Conservation (phyloP, 129 eudicot species). For the Tagetes patula region DNA sequence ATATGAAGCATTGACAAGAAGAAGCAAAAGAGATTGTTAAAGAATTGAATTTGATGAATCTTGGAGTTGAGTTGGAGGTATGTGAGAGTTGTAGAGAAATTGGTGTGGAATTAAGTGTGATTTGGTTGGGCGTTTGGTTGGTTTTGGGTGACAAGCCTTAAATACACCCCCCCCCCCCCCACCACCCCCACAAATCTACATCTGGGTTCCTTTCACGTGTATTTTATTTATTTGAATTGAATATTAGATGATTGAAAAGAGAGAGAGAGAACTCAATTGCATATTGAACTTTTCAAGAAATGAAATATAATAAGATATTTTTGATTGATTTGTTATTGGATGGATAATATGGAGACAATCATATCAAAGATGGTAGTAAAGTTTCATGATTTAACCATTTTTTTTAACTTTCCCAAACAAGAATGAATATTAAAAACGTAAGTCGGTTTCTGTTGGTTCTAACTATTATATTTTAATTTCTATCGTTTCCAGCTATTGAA, state of each 20-base stretch:
- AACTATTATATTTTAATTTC: background rate
- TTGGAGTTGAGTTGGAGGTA: constrained; percentile 22
- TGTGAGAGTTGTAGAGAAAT: constrained; percentile 20
- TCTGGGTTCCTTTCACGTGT: constrained; percentile 14
- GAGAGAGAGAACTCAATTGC: background rate
- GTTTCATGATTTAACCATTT: background rate
- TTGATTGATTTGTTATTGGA: background rate
- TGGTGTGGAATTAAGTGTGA: constrained; percentile 33
- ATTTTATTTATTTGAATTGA: constrained; percentile 6
- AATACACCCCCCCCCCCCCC: constrained; percentile 15
- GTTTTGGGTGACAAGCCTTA: constrained; percentile 34
- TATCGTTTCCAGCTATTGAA: too few species aligned
- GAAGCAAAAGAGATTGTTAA: background rate
- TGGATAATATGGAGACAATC: background rate
- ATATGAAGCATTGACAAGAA: background rate
- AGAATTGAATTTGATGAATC: constrained; percentile 23
- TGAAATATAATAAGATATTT: background rate
- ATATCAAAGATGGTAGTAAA: background rate
- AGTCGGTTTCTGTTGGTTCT: too few species aligned
- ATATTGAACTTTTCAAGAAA: background rate
- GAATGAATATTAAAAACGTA: background rate
- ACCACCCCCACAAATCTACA: background rate
- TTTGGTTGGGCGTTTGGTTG: constrained; percentile 42
- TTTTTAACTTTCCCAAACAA: background rate
- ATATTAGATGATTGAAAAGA: too few species aligned